Conservation (phyloP, 164 flowering plant species). For the Vitis rotundifolia region DNA sequence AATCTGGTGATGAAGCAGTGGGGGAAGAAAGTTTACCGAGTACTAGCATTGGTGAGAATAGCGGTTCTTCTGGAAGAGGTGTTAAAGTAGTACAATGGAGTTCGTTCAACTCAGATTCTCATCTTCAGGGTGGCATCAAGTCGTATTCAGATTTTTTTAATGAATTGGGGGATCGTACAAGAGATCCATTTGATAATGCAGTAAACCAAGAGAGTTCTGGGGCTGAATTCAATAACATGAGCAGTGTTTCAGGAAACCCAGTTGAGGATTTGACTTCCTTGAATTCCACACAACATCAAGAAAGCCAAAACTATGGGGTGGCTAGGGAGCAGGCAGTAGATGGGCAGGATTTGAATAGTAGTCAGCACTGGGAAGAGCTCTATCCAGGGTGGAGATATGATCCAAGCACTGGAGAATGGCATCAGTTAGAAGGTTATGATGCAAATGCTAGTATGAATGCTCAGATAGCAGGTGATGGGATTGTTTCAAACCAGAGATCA, state of each 20-base stretch:
- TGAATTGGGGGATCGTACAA: constrained; percentile 11
- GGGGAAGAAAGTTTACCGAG: background rate
- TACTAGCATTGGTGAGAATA: background rate
- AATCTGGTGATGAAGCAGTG: background rate
- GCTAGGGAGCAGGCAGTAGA: constrained; percentile 4
- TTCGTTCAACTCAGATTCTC: constrained; percentile 12
- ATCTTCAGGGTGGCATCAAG: background rate
- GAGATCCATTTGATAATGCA: constrained; percentile 10
- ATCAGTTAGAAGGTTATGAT: constrained; percentile 12
- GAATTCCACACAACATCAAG: constrained; percentile 3
- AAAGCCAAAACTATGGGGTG: background rate
- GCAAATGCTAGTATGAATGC: constrained; percentile 9
- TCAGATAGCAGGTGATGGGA: background rate
- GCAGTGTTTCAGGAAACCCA: constrained; percentile 2
- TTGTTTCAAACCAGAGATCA: constrained; percentile 4
- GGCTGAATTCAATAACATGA: background rate
- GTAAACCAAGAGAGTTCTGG: background rate
- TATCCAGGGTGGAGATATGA: constrained; percentile 25
- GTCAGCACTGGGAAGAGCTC: constrained; percentile 14
- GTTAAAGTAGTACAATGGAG: constrained; percentile 24
- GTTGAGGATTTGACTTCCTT: background rate
- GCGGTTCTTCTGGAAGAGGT: background rate
- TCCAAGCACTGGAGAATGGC: constrained; percentile 18
- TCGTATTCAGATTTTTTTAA: constrained; percentile 20
- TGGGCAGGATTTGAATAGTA: constrained; percentile 10